These are phyloP conservation scores for Lichtheimia corymbifera DNA, from an alignment of 371 early-diverging fungal genomes.

Conservation along the genomic window DNA sequence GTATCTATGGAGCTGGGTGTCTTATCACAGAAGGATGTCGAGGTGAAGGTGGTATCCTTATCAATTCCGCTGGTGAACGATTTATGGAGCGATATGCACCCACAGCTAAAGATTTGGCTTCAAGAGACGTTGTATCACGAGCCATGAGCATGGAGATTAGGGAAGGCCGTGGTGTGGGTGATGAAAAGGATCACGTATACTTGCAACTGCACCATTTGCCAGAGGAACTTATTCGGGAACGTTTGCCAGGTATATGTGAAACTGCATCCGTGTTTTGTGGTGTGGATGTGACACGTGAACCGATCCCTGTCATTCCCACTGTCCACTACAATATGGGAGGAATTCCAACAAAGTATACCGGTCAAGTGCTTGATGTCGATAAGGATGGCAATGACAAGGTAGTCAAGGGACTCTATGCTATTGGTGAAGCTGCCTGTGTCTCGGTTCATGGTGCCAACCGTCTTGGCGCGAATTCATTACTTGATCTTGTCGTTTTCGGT, in stretches of 20 bases:
- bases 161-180: slow-evolving; percentile 96
- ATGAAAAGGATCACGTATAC: slow-evolving; percentile 95
- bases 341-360: slow-evolving; percentile 96
- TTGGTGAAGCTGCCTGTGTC: slow-evolving; percentile 92
- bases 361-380: slow-evolving; percentile 85
- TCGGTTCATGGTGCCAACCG: slow-evolving; percentile 98
- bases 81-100: slow-evolving; percentile 99
- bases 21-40: slow-evolving; percentile 97
- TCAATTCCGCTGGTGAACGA: slow-evolving; percentile 92
- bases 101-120: slow-evolving; percentile 97
- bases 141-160: slow-evolving; percentile 98
- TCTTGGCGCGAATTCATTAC: slow-evolving; percentile 96
- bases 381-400: slow-evolving; percentile 76
- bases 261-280: slow-evolving; percentile 97
- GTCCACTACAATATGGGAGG: slow-evolving; percentile 99
- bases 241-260: slow-evolving; percentile 98
- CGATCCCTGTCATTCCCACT: slow-evolving; percentile 98
- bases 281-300: slow-evolving; percentile 98
- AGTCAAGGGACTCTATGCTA: slow-evolving; percentile 94
- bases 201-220: slow-evolving; percentile 96
- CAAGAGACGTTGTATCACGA: slow-evolving; percentile 97
- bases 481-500: slow-evolving; percentile 97
- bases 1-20: slow-evolving; percentile 97
- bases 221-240: slow-evolving; percentile 88
- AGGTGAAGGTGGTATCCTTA: slow-evolving; percentile 95